Conservation (phyloP, 2,329 filamentous ascomycete genomes). For the Colletotrichum phormii region DNA sequence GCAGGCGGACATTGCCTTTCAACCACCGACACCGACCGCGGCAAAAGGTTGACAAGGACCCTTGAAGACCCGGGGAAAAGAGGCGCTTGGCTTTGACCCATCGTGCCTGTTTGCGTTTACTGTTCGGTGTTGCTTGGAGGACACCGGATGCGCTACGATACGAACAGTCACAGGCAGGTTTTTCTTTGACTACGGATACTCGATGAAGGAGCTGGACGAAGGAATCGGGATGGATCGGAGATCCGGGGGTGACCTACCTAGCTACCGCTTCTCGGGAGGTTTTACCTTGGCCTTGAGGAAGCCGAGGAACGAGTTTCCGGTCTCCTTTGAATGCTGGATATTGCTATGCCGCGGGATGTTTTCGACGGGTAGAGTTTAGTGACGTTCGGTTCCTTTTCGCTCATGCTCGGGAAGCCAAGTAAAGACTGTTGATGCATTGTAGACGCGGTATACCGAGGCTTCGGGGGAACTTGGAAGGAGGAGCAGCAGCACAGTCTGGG, state of each 20-base stretch:
- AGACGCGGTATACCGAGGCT: neutral
- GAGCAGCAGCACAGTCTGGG: neutral
- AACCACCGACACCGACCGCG: too few relatives aligned
- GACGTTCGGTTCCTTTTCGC: neutral
- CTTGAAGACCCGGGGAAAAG: too few relatives aligned
- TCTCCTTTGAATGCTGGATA: neutral
- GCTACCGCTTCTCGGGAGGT: neutral
- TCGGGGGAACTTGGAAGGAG: too few relatives aligned
- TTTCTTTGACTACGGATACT: neutral
- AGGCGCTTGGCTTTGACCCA: too few relatives aligned
- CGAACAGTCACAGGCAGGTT: neutral
- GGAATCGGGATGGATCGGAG: slow-evolving; percentile 25
- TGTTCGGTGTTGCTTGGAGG: too few relatives aligned
- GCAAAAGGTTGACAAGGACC: too few relatives aligned
- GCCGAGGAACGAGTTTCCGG: neutral
- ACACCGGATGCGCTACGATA: neutral
- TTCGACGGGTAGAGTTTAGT: neutral
- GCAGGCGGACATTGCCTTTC: too few relatives aligned
- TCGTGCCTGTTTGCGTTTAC: too few relatives aligned
- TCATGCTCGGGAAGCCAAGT: neutral
- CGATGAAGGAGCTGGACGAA: neutral
- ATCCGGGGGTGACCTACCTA: neutral
- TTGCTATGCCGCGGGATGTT: neutral
- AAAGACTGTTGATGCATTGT: neutral
- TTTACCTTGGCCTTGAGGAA: neutral